These are phyloP conservation scores for Leptographium galeiforme DNA, from an alignment of 2,329 filamentous ascomycete genomes.

Conservation along the genomic window DNA sequence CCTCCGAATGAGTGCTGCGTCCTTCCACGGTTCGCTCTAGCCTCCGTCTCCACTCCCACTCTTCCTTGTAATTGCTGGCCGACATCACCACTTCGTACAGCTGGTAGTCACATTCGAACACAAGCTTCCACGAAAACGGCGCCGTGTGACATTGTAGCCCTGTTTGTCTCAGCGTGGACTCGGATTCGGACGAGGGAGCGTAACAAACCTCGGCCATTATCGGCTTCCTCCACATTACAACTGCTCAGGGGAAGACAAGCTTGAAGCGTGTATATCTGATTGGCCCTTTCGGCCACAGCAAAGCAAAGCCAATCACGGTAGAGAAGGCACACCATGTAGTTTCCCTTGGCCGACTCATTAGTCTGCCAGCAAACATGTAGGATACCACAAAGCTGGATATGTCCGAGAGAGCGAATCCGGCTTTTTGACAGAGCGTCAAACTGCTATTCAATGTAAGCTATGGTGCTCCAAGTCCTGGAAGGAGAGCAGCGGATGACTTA, in stretches of 20 bases:
- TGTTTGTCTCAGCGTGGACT: constrained; percentile 21
- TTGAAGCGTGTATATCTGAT: constrained; percentile 57
- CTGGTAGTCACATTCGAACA: constrained; percentile 65
- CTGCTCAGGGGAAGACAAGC: constrained; percentile 59
- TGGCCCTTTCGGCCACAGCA: constrained; percentile 51
- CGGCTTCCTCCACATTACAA: constrained; percentile 54
- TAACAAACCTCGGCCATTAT: constrained; percentile 57
- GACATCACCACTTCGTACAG: constrained; percentile 78
- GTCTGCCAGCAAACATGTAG: constrained; percentile 75
- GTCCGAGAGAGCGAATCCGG: constrained; percentile 67
- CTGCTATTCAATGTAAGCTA: constrained; percentile 21
- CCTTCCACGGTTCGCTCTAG: constrained; percentile 41
- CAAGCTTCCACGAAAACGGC: constrained; percentile 80
- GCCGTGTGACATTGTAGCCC: constrained; percentile 79
- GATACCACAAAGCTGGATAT: constrained; percentile 68
- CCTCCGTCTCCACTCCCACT: constrained; percentile 64
- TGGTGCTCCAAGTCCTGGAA: no score
- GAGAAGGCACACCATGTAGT: constrained; percentile 76
- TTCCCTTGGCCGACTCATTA: constrained; percentile 51
- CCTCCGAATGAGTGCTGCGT: constrained; percentile 29
- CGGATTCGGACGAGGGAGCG: not conserved
- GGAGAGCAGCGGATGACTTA: constrained; percentile 20
- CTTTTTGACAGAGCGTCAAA: constrained; percentile 41
- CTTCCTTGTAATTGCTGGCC: constrained; percentile 70
- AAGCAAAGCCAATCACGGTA: constrained; percentile 71